Evolutionary conservation across 2,329 filamentous ascomycete species (phyloP).

Genomic region (Beauveria varroae): DNA sequence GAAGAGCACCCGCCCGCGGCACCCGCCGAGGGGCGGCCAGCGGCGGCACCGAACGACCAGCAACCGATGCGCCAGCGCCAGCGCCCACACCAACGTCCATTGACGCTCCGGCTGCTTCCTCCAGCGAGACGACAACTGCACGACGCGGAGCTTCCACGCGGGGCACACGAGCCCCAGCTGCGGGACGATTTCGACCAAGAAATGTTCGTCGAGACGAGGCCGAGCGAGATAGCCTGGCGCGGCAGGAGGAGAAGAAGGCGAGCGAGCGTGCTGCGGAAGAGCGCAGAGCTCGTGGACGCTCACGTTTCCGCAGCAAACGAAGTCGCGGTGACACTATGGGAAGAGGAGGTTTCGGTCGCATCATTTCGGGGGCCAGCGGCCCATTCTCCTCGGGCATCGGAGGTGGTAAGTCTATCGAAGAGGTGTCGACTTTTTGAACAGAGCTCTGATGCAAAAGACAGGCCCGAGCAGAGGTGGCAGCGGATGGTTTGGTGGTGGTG

Average conservation of each 20-base stretch:
- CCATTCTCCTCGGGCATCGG: constrained; percentile 28
- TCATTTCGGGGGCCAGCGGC: constrained; percentile 29
- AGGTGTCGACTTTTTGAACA: neutral
- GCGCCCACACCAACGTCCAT: constrained; percentile 16
- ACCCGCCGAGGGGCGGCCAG: constrained; percentile 24
- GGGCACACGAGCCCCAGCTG: constrained; percentile 27
- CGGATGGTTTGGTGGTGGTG: constrained; percentile 21
- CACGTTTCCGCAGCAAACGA: constrained; percentile 33
- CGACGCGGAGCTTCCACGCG: constrained; percentile 18
- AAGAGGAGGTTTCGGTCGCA: constrained; percentile 28
- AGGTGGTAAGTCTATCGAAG: neutral
- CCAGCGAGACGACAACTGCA: constrained; percentile 4
- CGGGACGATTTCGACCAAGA: constrained; percentile 39
- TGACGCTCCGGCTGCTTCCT: constrained; percentile 14
- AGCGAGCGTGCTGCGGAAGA: constrained; percentile 33
- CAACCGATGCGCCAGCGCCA: constrained; percentile 12
- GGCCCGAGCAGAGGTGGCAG: neutral
- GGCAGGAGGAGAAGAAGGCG: constrained; percentile 36
- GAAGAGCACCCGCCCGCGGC: constrained; percentile 24
- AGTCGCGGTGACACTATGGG: constrained; percentile 39
- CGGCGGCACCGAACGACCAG: constrained; percentile 18
- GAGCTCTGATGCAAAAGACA: neutral
- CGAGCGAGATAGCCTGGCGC: constrained; percentile 39
- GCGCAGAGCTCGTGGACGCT: constrained; percentile 29
- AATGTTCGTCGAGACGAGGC: constrained; percentile 43